These are phyloP conservation scores for Claviceps africana DNA, from an alignment of 2,329 filamentous ascomycete species.

Conservation along the genomic window DNA sequence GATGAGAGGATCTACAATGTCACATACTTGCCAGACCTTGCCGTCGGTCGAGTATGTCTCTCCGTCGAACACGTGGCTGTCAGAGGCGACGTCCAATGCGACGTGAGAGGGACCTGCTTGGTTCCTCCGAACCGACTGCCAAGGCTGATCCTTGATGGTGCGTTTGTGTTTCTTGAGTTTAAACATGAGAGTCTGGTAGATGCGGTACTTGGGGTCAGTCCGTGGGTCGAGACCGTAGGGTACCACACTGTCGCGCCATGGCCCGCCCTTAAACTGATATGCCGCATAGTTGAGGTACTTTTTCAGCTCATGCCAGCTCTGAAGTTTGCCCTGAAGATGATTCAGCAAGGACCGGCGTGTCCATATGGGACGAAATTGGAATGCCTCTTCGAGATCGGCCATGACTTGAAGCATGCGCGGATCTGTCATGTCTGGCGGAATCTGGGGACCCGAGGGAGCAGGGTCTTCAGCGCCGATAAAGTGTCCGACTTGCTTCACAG, in stretches of 20 bases:
- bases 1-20: slow-evolving; percentile 72
- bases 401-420: slow-evolving; percentile 51
- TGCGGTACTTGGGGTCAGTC: slow-evolving; percentile 56
- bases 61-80: slow-evolving; percentile 73
- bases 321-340: slow-evolving; percentile 39
- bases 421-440: slow-evolving; percentile 45
- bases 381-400: slow-evolving; percentile 45
- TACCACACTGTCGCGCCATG: slow-evolving; percentile 80
- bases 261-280: slow-evolving; percentile 85
- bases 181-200: slow-evolving; percentile 84
- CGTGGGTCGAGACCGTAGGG: slow-evolving; percentile 79
- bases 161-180: slow-evolving; percentile 46
- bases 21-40: slow-evolving; percentile 88
- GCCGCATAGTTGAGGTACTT: slow-evolving; percentile 70
- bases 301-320: slow-evolving; percentile 47
- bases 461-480: slow-evolving; percentile 49
- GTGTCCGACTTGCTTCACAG: slow-evolving; percentile 44
- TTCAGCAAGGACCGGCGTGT: slow-evolving; percentile 74
- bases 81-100: slow-evolving; percentile 24
- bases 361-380: slow-evolving; percentile 69
- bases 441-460: slow-evolving; percentile 45
- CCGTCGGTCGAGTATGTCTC: slow-evolving; percentile 60
- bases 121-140: slow-evolving; percentile 32
- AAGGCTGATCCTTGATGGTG: slow-evolving; percentile 31
- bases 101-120: slow-evolving; percentile 25